Base-by-base conservation (phyloP, 441 rosid species). In the California macrophylla region DNA sequence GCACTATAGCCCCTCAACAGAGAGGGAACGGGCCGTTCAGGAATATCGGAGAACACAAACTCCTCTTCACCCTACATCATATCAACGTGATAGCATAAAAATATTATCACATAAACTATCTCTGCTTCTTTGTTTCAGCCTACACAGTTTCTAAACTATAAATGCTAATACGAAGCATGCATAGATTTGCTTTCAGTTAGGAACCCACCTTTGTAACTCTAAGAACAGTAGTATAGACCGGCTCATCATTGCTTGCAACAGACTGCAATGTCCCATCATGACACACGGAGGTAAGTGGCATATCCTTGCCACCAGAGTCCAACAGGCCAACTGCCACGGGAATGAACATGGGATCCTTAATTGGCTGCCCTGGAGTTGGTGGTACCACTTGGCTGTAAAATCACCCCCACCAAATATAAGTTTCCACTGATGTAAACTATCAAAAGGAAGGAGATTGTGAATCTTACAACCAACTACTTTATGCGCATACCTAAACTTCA, bases 261-360 rank as follows among this genome's bases (percentile, higher is more conserved):
- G 85, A 74, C 73, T 80, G 85, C 76, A 77, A 68, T 65, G 70
- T 80, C 42, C 96, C 97, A 83, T 92, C 85, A 32, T 87, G 89
- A 80, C 68, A 75, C 66, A 94, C 76, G 36, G 97, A 86, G 71
- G 85, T 76, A 25, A 94, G 86, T 30, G 84, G 83, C 76, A 90
- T 81, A 81, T 92, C 99, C 79, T 87, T 89, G 63, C 99, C 99
- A 68, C 74, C 82, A 7, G 92, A 84, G 80, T 85, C 86, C 71
- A 94, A 79, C 42, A 94, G 87, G 75, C 99, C 97, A 29, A 87
- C 72, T 15, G 81, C 88, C 66, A 94, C 86, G 0, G 98, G 99
- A 82, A 92, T 86, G 84, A 92, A 94, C 92, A 87, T 90, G 18
- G 98, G 86, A 69, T 94, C 98, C 80, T 94, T 94, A 77, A 83